These are phyloP conservation scores for Aspergillus brunneoviolaceus DNA, from an alignment of 2,329 filamentous ascomycete genomes.

Conservation along the genomic window DNA sequence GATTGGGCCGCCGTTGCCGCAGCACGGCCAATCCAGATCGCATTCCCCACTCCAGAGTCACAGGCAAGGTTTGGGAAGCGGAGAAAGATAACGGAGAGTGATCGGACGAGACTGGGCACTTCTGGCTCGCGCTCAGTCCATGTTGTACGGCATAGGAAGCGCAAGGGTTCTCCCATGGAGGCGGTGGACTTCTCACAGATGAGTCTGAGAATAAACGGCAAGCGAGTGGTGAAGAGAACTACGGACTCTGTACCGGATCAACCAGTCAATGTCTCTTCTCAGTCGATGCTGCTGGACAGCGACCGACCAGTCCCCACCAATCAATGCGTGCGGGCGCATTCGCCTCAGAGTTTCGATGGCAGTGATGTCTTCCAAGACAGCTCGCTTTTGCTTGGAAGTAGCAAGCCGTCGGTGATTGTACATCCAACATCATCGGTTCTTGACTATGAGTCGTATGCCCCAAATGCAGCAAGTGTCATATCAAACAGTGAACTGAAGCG, in stretches of 20 bases:
- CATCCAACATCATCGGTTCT: not conserved
- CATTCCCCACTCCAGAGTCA: slow-evolving; percentile 31
- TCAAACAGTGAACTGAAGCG: not conserved
- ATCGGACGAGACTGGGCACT: slow-evolving; percentile 27
- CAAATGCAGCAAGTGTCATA: not conserved
- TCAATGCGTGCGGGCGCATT: not conserved
- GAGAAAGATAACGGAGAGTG: slow-evolving; percentile 33
- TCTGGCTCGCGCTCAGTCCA: slow-evolving; percentile 3
- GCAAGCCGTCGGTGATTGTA: not conserved
- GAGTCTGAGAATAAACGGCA: slow-evolving; percentile 26
- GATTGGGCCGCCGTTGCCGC: slow-evolving; percentile 42
- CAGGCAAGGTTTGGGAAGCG: slow-evolving; percentile 36
- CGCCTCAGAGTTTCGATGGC: not conserved
- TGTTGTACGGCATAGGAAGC: not conserved
- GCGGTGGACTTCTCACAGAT: slow-evolving; percentile 15
- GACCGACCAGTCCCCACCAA: slow-evolving; percentile 16
- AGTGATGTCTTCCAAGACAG: not conserved
- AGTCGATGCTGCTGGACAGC: slow-evolving; percentile 36
- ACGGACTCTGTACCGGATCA: not conserved
- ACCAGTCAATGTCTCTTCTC: slow-evolving; percentile 25
- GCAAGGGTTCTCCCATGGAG: slow-evolving; percentile 6
- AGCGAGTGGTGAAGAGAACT: slow-evolving; percentile 11
- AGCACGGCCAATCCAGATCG: slow-evolving; percentile 35
- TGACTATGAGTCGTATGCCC: not conserved
- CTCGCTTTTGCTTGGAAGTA: not conserved